Evolutionary conservation across 257 asterid genomes (phyloP).

Genomic region (Phtheirospermum japonicum): DNA sequence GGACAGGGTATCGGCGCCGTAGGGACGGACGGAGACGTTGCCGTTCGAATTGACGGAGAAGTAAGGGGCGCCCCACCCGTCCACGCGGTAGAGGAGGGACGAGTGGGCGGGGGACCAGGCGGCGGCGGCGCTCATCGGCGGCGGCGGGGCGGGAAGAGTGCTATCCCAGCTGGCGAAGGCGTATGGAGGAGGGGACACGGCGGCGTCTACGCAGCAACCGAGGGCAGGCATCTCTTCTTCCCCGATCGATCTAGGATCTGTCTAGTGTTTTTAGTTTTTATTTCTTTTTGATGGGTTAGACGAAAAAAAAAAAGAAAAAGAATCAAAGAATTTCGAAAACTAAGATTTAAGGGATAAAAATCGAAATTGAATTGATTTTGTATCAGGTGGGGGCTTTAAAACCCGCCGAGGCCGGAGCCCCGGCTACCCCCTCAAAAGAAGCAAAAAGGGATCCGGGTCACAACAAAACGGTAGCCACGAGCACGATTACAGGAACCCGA

Average conservation of each 20-base stretch:
- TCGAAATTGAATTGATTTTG: conserved; percentile 34
- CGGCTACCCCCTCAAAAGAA: conserved; percentile 99
- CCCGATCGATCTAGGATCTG: conserved; percentile 38
- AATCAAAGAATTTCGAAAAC: conserved; percentile 46
- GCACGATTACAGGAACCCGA: conserved; percentile 42
- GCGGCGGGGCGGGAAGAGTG: conserved; percentile 49
- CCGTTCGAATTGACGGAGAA: conserved; percentile 77
- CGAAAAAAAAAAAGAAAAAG: conserved; percentile 31
- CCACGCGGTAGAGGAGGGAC: conserved; percentile 61
- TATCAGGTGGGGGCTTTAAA: conserved; percentile 89
- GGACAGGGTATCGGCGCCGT: conserved; percentile 57
- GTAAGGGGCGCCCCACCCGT: conserved; percentile 96
- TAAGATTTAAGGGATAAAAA: conserved; percentile 1
- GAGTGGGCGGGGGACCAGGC: conserved; percentile 73
- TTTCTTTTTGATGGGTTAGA: conserved; percentile 24
- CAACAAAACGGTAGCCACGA: conserved; percentile 54
- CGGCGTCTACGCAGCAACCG: conserved; percentile 73
- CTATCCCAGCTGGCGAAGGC: conserved; percentile 50
- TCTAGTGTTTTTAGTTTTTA: not conserved
- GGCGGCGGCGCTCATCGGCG: conserved; percentile 23
- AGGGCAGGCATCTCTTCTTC: conserved; percentile 75
- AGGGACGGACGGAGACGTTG: conserved; percentile 62
- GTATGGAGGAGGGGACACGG: conserved; percentile 60
- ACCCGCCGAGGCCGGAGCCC: conserved; percentile 99
- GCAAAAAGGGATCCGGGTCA: conserved; percentile 64